phyloP scores from a whole-genome alignment of 1,284 basidiomycete genomes.

The Leccinum colubrinum region DNA sequence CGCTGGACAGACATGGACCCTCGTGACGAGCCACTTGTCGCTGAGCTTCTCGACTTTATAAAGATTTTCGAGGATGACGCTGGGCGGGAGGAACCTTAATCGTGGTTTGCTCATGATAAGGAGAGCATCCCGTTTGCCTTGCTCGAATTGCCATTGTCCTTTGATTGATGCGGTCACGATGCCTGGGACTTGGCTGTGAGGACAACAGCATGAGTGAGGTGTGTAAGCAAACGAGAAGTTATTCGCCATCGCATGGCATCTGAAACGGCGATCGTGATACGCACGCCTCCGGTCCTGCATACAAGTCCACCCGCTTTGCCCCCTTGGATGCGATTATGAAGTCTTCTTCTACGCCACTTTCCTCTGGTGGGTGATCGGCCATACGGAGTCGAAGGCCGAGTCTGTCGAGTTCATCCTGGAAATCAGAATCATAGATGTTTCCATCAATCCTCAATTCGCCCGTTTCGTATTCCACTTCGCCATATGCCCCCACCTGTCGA shows the following conservation, averaged over 20 bases:
- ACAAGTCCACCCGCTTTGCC: slow-evolving; percentile 5
- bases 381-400: slow-evolving; percentile 1
- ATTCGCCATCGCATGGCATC: background rate
- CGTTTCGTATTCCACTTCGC: slow-evolving; percentile 18
- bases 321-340: slow-evolving; percentile 23
- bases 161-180: slow-evolving; percentile 23
- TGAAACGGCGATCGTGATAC: slow-evolving; percentile 1
- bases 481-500: slow-evolving; percentile 26
- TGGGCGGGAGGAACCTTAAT: slow-evolving; percentile 13
- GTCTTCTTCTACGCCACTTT: slow-evolving; percentile 20
- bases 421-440: slow-evolving; percentile 22
- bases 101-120: slow-evolving; percentile 29
- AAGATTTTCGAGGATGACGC: slow-evolving; percentile 17
- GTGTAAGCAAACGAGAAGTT: background rate
- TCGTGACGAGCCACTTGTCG: slow-evolving; percentile 28
- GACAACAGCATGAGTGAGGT: background rate
- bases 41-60: slow-evolving; percentile 19
- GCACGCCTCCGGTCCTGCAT: slow-evolving; percentile 15
- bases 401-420: slow-evolving; percentile 19
- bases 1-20: slow-evolving; percentile 23
- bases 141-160: slow-evolving; percentile 29
- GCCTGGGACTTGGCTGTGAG: slow-evolving; percentile 16
- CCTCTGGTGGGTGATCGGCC: slow-evolving; percentile 11
- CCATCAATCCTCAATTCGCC: slow-evolving; percentile 21
- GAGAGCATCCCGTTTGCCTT: slow-evolving; percentile 25